Base-by-base conservation (phyloP, 1,284 basidiomycete species). In the Grifola frondosa region DNA sequence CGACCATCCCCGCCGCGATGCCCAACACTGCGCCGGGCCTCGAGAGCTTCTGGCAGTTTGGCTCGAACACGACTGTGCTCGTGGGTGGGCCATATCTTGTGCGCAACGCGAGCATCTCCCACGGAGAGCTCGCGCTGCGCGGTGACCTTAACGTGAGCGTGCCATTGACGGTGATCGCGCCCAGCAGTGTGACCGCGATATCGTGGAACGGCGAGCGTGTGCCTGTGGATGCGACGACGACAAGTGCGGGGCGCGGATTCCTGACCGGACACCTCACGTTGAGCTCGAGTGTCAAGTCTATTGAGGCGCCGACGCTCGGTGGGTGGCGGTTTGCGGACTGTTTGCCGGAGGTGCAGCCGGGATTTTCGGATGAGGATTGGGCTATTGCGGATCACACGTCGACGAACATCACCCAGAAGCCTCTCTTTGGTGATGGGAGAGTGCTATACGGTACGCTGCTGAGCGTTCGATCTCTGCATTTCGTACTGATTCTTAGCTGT, bases 291-390 rank as follows among this genome's bases (percentile, higher is more conserved):
- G 25, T 51, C 17, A 37, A 40, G 13, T 48, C 44, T 5, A 52
- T 66, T 24, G 47, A 40, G 12, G 54, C 62, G 10, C 75, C 75
- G 16, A 53, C 44, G 37, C 64, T 88, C 49, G 64, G 60, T 4
- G 68, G 72, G 9, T 91, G 89, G 89, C 82, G 70, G 60, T 90
- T 78, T 57, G 68, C 69, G 30, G 75, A 90, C 50, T 84, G 81
- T 55, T 62, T 91, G 30, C 88, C 88, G 0, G 88, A 91, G 64
- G 71, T 83, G 12, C 58, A 63, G 29, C 40, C 50, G 0, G 62
- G 52, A 15, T 91, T 81, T 54, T 73, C 77, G 44, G 88, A 91
- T 60, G 62, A 65, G 3, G 54, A 55, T 6, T 91, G 88, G 88
- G 66, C 69, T 1, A 54, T 73, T 24, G 88, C 87, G 22, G 72